Evolutionary conservation across 2,329 filamentous ascomycete genomes (phyloP), one percentile per base, ranked within the genome.

Genomic region (Fusarium temperatum): DNA sequence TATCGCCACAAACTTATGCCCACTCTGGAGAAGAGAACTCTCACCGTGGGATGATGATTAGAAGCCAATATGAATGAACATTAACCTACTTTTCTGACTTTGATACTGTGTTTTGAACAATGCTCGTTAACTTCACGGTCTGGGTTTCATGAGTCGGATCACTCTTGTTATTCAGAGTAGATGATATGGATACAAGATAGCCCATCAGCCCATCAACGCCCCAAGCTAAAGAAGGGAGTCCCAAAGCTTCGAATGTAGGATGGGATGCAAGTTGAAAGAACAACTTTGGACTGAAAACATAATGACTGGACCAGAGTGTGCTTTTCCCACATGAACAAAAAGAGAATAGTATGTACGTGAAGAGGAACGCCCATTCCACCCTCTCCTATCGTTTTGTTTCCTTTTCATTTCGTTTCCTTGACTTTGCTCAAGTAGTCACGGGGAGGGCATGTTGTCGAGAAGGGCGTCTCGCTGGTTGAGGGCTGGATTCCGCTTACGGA

Each of bases 401-500:
- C 39, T 42, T 28, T 32, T 36, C 35, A 42, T 32, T 32, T 51
- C 35, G 28, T 39, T 55, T 61, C 39, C 51, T 42, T 63, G 53
- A 30, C 44, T 15, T 47, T 57, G 30, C 35, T 17, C 58, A 8
- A 58, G 35, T 24, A 48, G 38, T 72, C 58, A 72, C 12, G 55
- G 50, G 35, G 54, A 54, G 50, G 68, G 35, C 44, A 77, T 59
- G 35, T 66, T 63, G 30, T 74, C 68, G 32, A 78, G 72, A 51
- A 66, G 66, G 45, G 75, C 70, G 41, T 76, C 74, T 60, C 76
- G 61, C 63, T 73, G 66, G 35, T 35, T 73, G 36, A 53, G 55
- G 58, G 63, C 70, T 56, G 63, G 70, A 24, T 73, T 72, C 66
- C 76, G 77, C 74, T 79, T 79, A 63, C 76, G 77, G 44, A 79